Evolutionary conservation across 2,329 filamentous ascomycete genomes (phyloP), one percentile per base, ranked within the genome.

Genomic region (Xylariaceae sp.): DNA sequence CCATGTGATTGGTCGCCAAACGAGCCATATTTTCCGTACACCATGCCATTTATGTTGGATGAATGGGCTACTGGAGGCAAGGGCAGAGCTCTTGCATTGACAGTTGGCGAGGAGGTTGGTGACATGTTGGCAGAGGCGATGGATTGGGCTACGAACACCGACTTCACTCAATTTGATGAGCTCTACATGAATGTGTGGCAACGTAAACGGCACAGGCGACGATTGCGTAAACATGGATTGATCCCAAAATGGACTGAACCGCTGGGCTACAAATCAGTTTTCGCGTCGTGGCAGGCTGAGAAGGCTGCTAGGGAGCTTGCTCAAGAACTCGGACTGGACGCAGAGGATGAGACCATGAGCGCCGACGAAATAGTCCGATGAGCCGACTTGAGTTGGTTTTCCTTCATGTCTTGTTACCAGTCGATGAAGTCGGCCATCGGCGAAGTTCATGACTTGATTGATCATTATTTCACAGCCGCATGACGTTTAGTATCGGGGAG

Each of bases 41-140:
- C 81, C 1, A 72, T 85, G 43, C 82, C 83, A 2, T 76, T 83
- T 53, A 85, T 85, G 70, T 63, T 85, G 12, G 82, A 86, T 63
- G 76, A 85, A 61, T 85, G 81, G 81, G 64, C 73, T 8, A 80
- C 79, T 0, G 76, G 78, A 15, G 81, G 81, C 1, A 69, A 68
- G 32, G 78, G 78, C 5, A 76, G 78, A 36, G 61, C 58, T 1
- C 41, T 75, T 3, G 66, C 69, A 13, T 65, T 65, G n/a, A 65
- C 68, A 41, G 58, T 72, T 1, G 61, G 64, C 4, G 75, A 81
- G 47, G 74, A 80, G 34, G 57, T 74, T 1, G 67, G 69, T 6
- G 81, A 84, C 60, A 64, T 71, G 57, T 46, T 71, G 19, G 78
- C 77, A 0, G 80, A 84, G 29, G 55, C 74, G 5, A 67, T 70